These are phyloP conservation scores for Huntiella abstrusa DNA, from an alignment of 2,329 filamentous ascomycete species.

Conservation along the genomic window DNA sequence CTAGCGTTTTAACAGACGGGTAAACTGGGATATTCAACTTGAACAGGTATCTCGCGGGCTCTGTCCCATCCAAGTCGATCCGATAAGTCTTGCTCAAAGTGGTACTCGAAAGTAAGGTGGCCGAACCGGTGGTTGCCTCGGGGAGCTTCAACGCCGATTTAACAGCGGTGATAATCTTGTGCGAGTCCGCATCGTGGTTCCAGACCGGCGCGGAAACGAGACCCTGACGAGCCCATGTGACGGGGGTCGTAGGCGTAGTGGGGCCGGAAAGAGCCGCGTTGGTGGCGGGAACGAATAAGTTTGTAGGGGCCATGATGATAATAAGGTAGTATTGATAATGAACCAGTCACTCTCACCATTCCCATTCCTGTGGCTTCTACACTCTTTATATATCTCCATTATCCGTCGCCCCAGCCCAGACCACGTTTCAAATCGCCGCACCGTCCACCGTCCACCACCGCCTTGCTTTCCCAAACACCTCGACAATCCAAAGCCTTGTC, in stretches of 20 bases:
- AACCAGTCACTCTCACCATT: no score
- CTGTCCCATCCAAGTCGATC: background rate
- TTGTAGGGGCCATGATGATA: no score
- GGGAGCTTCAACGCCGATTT: background rate
- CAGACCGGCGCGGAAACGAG: background rate
- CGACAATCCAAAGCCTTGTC: no score
- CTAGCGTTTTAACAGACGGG: background rate
- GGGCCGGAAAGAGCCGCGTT: no score
- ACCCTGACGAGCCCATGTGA: background rate
- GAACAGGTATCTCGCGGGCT: background rate
- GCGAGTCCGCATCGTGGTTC: background rate
- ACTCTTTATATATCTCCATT: no score
- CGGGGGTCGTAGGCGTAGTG: background rate
- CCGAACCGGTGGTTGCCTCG: background rate
- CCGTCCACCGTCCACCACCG: no score
- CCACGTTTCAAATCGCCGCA: no score
- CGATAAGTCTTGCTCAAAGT: slow-evolving; percentile 3
- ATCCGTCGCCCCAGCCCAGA: no score
- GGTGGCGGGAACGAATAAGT: no score
- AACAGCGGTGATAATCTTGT: background rate
- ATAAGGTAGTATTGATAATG: no score
- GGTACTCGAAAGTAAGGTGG: background rate
- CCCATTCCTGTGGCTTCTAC: no score
- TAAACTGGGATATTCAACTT: background rate
- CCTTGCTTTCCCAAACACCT: no score